Evolutionary conservation across 176 grass and related monocot species (phyloP).

Genomic region (Oryza officinalis): DNA sequence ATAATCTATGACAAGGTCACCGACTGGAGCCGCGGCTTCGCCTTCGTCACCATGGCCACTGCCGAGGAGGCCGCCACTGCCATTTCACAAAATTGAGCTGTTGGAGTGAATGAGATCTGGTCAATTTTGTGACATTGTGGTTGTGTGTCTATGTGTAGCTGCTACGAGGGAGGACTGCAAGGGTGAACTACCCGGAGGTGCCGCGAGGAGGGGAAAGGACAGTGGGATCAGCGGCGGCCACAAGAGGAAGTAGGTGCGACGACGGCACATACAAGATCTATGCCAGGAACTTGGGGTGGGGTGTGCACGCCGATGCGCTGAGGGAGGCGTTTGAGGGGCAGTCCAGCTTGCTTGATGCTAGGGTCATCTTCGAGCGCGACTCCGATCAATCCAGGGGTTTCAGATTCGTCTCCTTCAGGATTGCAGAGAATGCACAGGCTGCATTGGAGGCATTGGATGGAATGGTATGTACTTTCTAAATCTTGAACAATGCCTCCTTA

Average conservation of each 20-base stretch:
- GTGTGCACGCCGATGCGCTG: constrained; percentile 61
- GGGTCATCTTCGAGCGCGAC: constrained; percentile 77
- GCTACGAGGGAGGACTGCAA: constrained; percentile 63
- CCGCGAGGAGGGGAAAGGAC: constrained; percentile 79
- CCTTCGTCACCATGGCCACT: constrained; percentile 86
- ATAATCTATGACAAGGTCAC: constrained; percentile 83
- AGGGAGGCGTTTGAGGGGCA: constrained; percentile 54
- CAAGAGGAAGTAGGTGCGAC: constrained; percentile 45
- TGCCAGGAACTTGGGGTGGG: constrained; percentile 88
- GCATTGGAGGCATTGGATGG: constrained; percentile 73
- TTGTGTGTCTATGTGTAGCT: constrained; percentile 48
- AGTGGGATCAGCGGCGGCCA: constrained; percentile 25
- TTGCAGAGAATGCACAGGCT: constrained; percentile 60
- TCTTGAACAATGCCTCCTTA: background rate
- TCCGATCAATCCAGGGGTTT: constrained; percentile 78
- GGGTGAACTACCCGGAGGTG: constrained; percentile 93
- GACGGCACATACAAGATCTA: constrained; percentile 87
- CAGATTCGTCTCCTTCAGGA: constrained; percentile 74
- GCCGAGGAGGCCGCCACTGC: constrained; percentile 66
- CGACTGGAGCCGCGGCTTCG: constrained; percentile 82
- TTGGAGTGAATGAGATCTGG: background rate
- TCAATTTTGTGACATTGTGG: background rate
- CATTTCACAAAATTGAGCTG: background rate
- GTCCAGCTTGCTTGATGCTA: constrained; percentile 61
- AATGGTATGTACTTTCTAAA: constrained; percentile 49